Evolutionary conservation across 78 protist genomes (phyloP).

Genomic region (Pirum gemmata): DNA sequence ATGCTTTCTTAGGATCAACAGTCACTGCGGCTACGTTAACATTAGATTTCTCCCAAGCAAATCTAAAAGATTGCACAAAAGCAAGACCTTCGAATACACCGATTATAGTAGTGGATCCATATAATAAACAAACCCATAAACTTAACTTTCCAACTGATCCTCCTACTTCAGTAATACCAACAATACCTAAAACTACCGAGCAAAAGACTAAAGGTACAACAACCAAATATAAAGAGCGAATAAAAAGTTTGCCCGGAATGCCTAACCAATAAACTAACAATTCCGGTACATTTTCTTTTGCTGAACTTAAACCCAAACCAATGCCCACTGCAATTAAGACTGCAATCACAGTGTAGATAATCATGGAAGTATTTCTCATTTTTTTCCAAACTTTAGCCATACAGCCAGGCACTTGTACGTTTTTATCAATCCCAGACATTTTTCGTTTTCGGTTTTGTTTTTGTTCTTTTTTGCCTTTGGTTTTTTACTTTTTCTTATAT

Average conservation of each 20-base stretch:
- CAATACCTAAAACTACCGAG: constrained; percentile 12
- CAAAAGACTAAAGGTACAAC: constrained; percentile 36
- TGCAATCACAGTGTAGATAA: constrained; percentile 19
- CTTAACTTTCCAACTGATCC: constrained; percentile 8
- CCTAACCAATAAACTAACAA: constrained; percentile 8
- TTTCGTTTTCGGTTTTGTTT: too few species aligned
- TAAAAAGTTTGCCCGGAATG: constrained; percentile 17
- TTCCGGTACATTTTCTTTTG: background rate
- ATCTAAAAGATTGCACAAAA: constrained; percentile 36
- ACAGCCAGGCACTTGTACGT: too few species aligned
- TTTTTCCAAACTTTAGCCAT: too few species aligned
- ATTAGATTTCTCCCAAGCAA: constrained; percentile 42
- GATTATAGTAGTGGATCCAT: constrained; percentile 13
- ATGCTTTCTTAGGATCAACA: background rate
- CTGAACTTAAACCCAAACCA: background rate
- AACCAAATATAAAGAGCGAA: background rate
- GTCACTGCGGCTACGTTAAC: too few species aligned
- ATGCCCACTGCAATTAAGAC: background rate
- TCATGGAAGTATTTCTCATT: constrained; percentile 1
- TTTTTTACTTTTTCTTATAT: too few species aligned
- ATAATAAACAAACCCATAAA: background rate
- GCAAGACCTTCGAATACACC: constrained; percentile 34
- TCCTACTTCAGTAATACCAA: constrained; percentile 36
- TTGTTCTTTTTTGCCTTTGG: too few species aligned
- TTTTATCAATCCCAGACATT: too few species aligned